Evolutionary conservation across 352 stramenopile genomes (phyloP).

Genomic region (Globisporangium uncinulatum): DNA sequence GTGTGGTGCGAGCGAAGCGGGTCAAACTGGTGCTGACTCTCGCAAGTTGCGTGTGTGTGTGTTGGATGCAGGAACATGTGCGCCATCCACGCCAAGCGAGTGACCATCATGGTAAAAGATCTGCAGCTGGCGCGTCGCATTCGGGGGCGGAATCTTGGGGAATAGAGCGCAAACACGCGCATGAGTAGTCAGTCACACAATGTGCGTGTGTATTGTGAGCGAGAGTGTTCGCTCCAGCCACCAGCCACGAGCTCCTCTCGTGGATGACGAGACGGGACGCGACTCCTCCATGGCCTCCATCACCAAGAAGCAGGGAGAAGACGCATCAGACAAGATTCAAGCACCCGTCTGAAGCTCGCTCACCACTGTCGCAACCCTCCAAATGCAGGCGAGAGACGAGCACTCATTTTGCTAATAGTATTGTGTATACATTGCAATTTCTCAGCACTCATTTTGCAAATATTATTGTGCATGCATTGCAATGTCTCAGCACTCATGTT

Average conservation of each 20-base stretch:
- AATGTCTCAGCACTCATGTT: no score
- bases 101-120: slow-evolving; percentile 94
- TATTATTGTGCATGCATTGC: no score
- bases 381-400: not conserved
- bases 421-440: slow-evolving; percentile 3
- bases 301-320: no score
- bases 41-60: not conserved
- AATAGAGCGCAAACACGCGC: slow-evolving; percentile 15
- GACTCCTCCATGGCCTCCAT: no score
- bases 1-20: not conserved
- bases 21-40: not conserved
- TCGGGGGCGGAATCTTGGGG: slow-evolving; percentile 72
- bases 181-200: no score
- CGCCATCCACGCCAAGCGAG: slow-evolving; percentile 93
- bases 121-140: slow-evolving; percentile 92
- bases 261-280: no score
- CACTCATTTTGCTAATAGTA: slow-evolving; percentile 9
- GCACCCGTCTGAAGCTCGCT: not conserved
- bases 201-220: no score
- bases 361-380: not conserved
- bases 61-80: slow-evolving; percentile 86
- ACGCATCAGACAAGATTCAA: no score
- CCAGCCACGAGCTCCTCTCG: no score
- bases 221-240: no score
- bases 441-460: not conserved